Conservation (phyloP, 192 early-diverging fungal genomes). For the Linnemannia exigua region DNA sequence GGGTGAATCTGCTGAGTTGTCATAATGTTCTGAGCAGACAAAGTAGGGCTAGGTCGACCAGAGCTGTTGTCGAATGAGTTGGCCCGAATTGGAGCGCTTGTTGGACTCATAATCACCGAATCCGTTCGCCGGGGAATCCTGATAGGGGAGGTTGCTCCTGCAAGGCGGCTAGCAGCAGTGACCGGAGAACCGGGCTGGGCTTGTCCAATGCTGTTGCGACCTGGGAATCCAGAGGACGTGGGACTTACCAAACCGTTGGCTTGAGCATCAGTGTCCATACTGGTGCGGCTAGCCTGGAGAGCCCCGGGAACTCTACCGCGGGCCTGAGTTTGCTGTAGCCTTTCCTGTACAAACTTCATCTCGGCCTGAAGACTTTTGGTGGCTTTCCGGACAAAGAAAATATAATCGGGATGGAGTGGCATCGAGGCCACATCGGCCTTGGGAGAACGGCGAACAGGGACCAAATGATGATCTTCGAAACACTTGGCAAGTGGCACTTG, state of each 20-base stretch:
- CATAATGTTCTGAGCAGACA: constrained; percentile 36
- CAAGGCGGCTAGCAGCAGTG: constrained; percentile 13
- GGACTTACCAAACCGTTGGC: constrained; percentile 8
- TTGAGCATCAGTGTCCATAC: neutral
- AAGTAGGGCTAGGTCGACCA: constrained; percentile 47
- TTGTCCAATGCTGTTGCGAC: constrained; percentile 2
- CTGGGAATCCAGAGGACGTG: constrained; percentile 24
- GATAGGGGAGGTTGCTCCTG: constrained; percentile 20
- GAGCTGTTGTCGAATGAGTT: constrained; percentile 45
- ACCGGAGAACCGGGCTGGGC: neutral
- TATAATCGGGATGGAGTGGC: constrained; percentile 43
- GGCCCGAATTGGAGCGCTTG: constrained; percentile 26
- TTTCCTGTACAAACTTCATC: constrained; percentile 48
- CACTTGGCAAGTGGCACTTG: constrained; percentile 27
- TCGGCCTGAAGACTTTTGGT: constrained; percentile 53
- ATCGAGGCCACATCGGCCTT: constrained; percentile 56
- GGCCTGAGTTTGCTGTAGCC: constrained; percentile 14
- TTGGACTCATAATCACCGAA: constrained; percentile 47
- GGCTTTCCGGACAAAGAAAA: constrained; percentile 49
- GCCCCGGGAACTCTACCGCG: constrained; percentile 11
- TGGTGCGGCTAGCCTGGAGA: constrained; percentile 29
- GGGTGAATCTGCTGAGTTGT: constrained; percentile 35
- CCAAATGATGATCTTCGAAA: constrained; percentile 44
- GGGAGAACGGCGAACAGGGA: constrained; percentile 37
- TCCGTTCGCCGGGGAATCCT: constrained; percentile 45